Base-by-base conservation (phyloP, 2,329 filamentous ascomycete species). In the Thelonectria olida region DNA sequence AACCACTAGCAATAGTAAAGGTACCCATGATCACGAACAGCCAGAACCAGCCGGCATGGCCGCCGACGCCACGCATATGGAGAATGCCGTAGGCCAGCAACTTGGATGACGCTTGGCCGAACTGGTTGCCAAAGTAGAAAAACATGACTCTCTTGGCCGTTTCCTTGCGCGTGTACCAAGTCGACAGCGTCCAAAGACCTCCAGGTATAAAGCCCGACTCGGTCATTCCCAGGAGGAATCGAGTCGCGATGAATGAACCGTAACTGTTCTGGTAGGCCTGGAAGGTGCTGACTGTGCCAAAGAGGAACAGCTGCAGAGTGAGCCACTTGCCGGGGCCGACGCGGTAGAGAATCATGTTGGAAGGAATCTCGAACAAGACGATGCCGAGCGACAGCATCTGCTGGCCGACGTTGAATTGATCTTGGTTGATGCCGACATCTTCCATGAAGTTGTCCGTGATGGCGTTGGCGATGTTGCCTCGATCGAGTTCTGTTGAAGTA, bases 161-260 rank as follows among this genome's bases (percentile, higher is more conserved):
- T 68, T 87, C 84, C 3, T 76, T 75, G 3, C 78, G 78, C 1
- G 82, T 85, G 69, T 87, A 87, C 84, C 84, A 87, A 1, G 81
- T 83, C 0, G 83, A 84, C 2, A 87, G 73, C 2, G 83, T 83
- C 74, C 78, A 84, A 0, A 82, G 73, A 7, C 77, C 76, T 3
- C 84, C 84, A 1, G 84, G 84, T 54, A 87, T 86, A 63, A 84
- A 87, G 1, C 84, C 84, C 1, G 81, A 81, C 68, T 87, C 85
- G 3, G 79, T 80, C 12, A 86, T 74, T 2, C 84, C 84, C 1
- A 87, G 78, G 1, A 87, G 72, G 53, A 87, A 78, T 0, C 85
- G 77, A 0, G 83, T 84, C 0, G 76, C 78, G 25, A 87, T 73
- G 65, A 81, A 86, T 3, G 78, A 78, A 2, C 75, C 77, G 42